Evolutionary conservation across 2,329 filamentous ascomycete genomes (phyloP), one percentile per base, ranked within the genome.

Genomic region (Pestalotiopsis sp.): DNA sequence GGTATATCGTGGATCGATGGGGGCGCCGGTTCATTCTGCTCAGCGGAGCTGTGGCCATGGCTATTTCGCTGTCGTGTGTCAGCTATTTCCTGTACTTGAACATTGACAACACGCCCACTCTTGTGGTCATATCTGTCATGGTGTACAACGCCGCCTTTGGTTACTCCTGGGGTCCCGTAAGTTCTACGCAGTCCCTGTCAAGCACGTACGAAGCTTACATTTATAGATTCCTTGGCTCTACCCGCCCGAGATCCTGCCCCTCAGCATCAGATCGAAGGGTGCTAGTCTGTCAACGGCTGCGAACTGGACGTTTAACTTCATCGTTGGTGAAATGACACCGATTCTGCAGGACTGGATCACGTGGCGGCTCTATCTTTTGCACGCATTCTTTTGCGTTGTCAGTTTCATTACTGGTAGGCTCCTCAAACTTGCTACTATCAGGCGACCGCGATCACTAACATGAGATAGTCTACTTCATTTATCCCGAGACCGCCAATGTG

Each of bases 231-330:
- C 96, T 9, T 99, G 96, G 96, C 85, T 99, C 17, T 98, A 98
- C 80, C 96, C 96, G 14, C 96, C 96, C n/a, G 96, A 99, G 86
- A 99, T 99, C 71, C 86, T 99, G 58, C 96, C 96, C 4, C 86
- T 99, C 70, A 98, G 94, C 84, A 98, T 98, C 78, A 91, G 96
- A 76, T 97, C 95, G 70, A 98, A 98, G 85, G 96, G 96, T 70
- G 95, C 96, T 66, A 97, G 94, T 87, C 82, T 99, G 79, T 98
- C 95, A 70, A 98, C 96, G 1, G 96, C 96, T 20, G 91, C 95
- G 39, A 99, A 99, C 79, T 99, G 96, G 96, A 94, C 95, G 1
- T 97, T 96, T 82, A 99, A 99, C 82, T 99, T 94, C 93, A 85
- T 98, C 31, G 96, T 98, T 3, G 96, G 96, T 73, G 93, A 97